Evolutionary conservation across 306 rosid species (phyloP).

Genomic region (Pterocarpus santalinus): DNA sequence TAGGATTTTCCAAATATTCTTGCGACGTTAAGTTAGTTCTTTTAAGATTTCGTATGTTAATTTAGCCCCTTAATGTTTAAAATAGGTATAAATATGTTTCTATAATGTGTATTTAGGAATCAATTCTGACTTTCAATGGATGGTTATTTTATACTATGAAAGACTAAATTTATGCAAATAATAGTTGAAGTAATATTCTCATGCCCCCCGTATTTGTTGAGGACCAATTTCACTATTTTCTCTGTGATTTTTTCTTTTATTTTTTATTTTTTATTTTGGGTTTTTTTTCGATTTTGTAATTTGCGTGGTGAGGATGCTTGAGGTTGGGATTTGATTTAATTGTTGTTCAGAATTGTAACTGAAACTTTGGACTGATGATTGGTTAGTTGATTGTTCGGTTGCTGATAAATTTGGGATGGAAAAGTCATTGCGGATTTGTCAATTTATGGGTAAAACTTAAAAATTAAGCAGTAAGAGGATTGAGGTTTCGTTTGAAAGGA

Average conservation of each 20-base stretch:
- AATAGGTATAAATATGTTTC: too few species aligned
- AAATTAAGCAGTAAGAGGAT: neutral
- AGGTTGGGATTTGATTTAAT: conserved; percentile 13
- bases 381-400: conserved; percentile 16
- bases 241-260: neutral
- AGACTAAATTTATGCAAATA: too few species aligned
- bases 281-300: neutral
- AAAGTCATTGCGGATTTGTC: conserved; percentile 2
- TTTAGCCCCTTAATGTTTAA: neutral
- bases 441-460: neutral
- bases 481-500: neutral
- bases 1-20: neutral
- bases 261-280: neutral
- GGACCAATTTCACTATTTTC: too few species aligned
- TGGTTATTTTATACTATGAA: neutral
- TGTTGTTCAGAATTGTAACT: conserved; percentile 35
- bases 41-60: neutral
- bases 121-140: neutral
- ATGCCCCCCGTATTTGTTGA: neutral
- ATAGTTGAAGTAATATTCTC: neutral
- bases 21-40: neutral
- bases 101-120: neutral
- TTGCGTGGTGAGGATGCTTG: neutral
- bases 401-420: neutral
- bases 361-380: conserved; percentile 10